A percentile compares a stretch with the other conserved stretches of the same genome.
These are phyloP conservation scores for Penicillium salamii DNA, from an alignment of 495 filamentous ascomycete species.

Conservation along the genomic window DNA sequence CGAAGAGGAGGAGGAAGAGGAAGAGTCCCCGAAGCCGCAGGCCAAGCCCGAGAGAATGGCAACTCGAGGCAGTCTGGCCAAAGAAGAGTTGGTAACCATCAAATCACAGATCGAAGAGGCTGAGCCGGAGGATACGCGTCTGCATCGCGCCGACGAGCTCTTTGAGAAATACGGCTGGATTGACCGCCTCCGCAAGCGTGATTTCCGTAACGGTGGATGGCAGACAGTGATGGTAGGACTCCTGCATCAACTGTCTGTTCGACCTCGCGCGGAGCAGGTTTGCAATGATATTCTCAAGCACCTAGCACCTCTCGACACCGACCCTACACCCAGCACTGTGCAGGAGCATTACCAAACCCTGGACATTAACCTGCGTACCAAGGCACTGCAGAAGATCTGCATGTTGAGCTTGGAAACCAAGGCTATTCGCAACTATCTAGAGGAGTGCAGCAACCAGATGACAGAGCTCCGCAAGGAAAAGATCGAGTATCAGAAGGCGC, in stretches of 20 bases:
- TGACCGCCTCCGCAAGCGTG: slow-evolving; percentile 73
- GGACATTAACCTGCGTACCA: slow-evolving; percentile 78
- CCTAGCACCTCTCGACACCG: slow-evolving; percentile 71
- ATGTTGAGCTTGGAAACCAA: slow-evolving; percentile 85
- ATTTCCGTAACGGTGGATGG: slow-evolving; percentile 92
- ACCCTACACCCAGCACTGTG: slow-evolving; percentile 72
- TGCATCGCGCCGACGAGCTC: slow-evolving; percentile 79
- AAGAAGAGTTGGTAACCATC: slow-evolving; percentile 67
- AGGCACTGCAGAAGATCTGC: slow-evolving; percentile 80
- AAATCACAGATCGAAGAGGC: slow-evolving; percentile 45
- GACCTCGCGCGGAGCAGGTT: slow-evolving; percentile 59
- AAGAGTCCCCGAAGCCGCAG: slow-evolving; percentile 40
- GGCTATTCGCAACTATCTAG: slow-evolving; percentile 80
- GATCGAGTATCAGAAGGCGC: slow-evolving; percentile 81
- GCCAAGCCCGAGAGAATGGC: slow-evolving; percentile 66
- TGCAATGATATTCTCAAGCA: slow-evolving; percentile 78
- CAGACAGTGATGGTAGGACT: slow-evolving; percentile 84
- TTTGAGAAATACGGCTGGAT: slow-evolving; percentile 70
- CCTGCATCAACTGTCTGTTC: slow-evolving; percentile 77
- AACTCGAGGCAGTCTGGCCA: slow-evolving; percentile 80
- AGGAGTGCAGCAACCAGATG: slow-evolving; percentile 88
- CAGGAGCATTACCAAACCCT: slow-evolving; percentile 65
- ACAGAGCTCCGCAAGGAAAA: slow-evolving; percentile 91
- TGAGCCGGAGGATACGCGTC: slow-evolving; percentile 36
- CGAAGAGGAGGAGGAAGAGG: slow-evolving; percentile 25